Base-by-base conservation (phyloP, 192 early-diverging fungal species). In the Backusella liffmaniae region DNA sequence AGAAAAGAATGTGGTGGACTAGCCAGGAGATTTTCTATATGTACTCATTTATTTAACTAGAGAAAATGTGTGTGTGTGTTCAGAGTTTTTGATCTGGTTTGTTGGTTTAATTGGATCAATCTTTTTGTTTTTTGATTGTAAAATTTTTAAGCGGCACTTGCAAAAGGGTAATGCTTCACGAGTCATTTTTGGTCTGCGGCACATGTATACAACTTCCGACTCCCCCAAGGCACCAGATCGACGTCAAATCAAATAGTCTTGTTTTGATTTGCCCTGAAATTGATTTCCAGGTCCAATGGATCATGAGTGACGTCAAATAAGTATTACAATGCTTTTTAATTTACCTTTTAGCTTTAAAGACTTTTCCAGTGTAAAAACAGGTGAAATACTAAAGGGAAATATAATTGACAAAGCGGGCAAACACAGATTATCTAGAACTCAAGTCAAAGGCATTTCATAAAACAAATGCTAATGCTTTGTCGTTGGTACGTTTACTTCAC, bases 91-190 rank as follows among this genome's bases (percentile, higher is more conserved):
- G 34, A 39, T 69, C 37, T 69, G 35, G 36, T 37, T 35, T 35
- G 7, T 6, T 32, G 26, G 18, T 67, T 35, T 35, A 69, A 69
- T 41, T 41, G 37, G 35, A 69, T 69, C 67, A 41, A 26, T 26
- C 9, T 29, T 62, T 62, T 62, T 62, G 26, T 62, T 10, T 26
- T 59, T 59, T 59, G 26, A 56, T 26, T 56, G 53, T 56, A 56
- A 56, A 56, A 56, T 4, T 66, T 36, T 35, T n/a, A 68, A 68
- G 35, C 67, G 67, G 67, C 67, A 37, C 4, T 68, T 68, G 35
- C 67, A 68, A 68, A 68, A 68, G 67, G 67, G 67, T 68, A 68
- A 68, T 68, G 67, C 67, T 68, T 68, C 67, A 68, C 67, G 67
- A 68, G 67, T 68, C 67, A 68, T 66, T 68, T 68, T 39, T 15